Evolutionary conservation across 2,329 filamentous ascomycete genomes (phyloP), one percentile per base, ranked within the genome.

Genomic region (Rosellinia necatrix): DNA sequence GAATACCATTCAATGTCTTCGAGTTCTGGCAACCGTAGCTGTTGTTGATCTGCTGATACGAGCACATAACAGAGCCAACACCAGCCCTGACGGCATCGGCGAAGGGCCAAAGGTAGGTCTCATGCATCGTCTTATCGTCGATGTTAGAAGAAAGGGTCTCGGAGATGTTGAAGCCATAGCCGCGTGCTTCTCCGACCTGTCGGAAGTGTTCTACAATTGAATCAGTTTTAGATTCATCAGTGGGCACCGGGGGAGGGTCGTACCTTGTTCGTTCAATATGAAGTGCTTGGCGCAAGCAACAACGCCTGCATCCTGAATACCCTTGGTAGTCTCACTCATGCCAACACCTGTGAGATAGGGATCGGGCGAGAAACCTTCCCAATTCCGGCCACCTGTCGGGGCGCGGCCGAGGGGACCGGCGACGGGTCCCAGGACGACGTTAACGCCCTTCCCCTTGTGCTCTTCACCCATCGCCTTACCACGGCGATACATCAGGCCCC

Each of bases 1-100:
- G 78, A 2, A 94, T 74, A 40, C 86, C 84, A 68, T 94, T 94
- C 63, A 91, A 75, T 8, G 88, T 73, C 66, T 89, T 86, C 25
- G 86, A 88, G 76, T 94, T 94, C 67, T 93, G 88, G 73, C 91
- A 94, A 17, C 74, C 81, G 64, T 91, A 91, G 6, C 85, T 90
- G 72, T 91, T 91, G 76, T 96, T 96, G 72, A 92, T 70, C 67
- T 90, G 87, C 66, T 91, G 85, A 76, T 91, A 91, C 0, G 85
- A 85, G 70, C 84, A 85, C 85, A 87, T 87, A 57, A 85, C 72
- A 10, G 81, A 73, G 3, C 82, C 82, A 6, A 88, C 86, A 9
- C 87, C 87, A 7, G 87, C 87, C 52, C 78, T 79, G 49, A 91
- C 82, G 1, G 86, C 86, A 66, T 92, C 88, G 22, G 82, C 87